These are phyloP conservation scores for Termitomyces sp. DNA, from an alignment of 1,284 basidiomycete species.

Conservation along the genomic window DNA sequence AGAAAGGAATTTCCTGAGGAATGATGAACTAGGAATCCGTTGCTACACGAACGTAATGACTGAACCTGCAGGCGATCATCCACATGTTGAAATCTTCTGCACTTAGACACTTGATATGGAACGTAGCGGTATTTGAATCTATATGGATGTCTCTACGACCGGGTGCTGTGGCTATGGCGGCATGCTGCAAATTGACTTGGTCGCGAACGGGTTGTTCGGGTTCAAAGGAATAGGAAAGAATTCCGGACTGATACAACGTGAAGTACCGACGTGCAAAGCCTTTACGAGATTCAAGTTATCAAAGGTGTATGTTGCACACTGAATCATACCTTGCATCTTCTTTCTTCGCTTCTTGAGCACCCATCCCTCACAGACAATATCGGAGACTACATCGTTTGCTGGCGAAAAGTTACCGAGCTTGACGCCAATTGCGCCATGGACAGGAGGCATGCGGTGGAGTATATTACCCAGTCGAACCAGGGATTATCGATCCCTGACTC, in stretches of 20 bases:
- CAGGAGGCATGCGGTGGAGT: slow-evolving; percentile 4
- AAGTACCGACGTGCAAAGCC: slow-evolving; percentile 85
- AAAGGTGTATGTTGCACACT: background rate
- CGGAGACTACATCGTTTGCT: slow-evolving; percentile 17
- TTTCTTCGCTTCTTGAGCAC: slow-evolving; percentile 77
- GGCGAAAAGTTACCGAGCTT: slow-evolving; percentile 3
- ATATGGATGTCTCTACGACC: slow-evolving; percentile 74
- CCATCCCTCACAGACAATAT: slow-evolving; percentile 64
- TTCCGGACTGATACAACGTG: slow-evolving; percentile 56
- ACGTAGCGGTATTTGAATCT: slow-evolving; percentile 70
- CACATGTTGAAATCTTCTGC: slow-evolving; percentile 67
- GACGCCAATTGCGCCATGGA: slow-evolving; percentile 15
- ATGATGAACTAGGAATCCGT: background rate
- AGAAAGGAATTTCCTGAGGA: slow-evolving; percentile 51
- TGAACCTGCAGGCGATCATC: slow-evolving; percentile 68
- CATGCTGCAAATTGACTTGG: slow-evolving; percentile 58
- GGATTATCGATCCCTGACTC: too few relatives aligned
- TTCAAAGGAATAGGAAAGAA: slow-evolving; percentile 72
- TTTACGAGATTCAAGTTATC: slow-evolving; percentile 24
- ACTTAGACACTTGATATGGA: slow-evolving; percentile 72
- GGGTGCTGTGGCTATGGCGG: slow-evolving; percentile 67
- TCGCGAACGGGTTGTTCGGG: slow-evolving; percentile 69
- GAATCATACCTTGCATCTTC: slow-evolving; percentile 70
- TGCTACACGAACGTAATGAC: background rate
- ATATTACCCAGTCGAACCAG: background rate